Evolutionary conservation across 2,329 filamentous ascomycete genomes (phyloP).

Genomic region (Ophiostoma sp.): DNA sequence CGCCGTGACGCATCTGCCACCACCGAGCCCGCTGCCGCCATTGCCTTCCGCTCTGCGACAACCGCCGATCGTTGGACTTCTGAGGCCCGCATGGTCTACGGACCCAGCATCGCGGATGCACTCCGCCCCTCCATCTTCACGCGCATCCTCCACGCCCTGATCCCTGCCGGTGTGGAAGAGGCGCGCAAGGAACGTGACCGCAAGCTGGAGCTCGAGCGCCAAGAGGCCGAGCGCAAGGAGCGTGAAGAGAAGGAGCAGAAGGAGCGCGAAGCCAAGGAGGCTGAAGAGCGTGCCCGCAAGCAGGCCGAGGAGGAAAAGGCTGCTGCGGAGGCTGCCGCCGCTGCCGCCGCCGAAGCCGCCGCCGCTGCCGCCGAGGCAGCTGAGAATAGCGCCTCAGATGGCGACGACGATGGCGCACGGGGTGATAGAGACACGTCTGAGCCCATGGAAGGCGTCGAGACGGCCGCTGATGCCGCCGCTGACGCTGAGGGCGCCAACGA

Average conservation of each 20-base stretch:
- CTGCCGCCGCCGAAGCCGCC: constrained; percentile 52
- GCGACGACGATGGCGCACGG: constrained; percentile 34
- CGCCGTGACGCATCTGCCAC: constrained; percentile 51
- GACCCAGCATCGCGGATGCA: constrained; percentile 66
- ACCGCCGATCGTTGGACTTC: constrained; percentile 84
- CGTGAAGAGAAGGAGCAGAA: constrained; percentile 66
- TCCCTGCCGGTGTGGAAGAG: constrained; percentile 80
- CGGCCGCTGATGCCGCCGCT: background rate
- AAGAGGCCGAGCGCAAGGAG: constrained; percentile 57
- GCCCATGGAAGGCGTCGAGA: constrained; percentile 57
- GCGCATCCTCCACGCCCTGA: constrained; percentile 66
- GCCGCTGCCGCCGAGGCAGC: constrained; percentile 38
- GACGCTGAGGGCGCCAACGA: background rate
- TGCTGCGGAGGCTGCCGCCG: constrained; percentile 59
- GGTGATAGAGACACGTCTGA: constrained; percentile 40
- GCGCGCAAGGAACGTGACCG: constrained; percentile 70
- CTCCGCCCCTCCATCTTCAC: constrained; percentile 66
- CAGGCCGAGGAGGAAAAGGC: constrained; percentile 69
- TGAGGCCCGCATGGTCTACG: constrained; percentile 85
- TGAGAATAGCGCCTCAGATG: constrained; percentile 33
- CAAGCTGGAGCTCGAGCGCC: constrained; percentile 51
- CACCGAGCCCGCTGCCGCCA: constrained; percentile 70
- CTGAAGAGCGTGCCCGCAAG: constrained; percentile 65
- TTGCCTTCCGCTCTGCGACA: constrained; percentile 69
- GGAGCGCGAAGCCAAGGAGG: constrained; percentile 69